phyloP scores from a whole-genome alignment of 2,329 filamentous ascomycete species.

The Fusarium circinatum region DNA sequence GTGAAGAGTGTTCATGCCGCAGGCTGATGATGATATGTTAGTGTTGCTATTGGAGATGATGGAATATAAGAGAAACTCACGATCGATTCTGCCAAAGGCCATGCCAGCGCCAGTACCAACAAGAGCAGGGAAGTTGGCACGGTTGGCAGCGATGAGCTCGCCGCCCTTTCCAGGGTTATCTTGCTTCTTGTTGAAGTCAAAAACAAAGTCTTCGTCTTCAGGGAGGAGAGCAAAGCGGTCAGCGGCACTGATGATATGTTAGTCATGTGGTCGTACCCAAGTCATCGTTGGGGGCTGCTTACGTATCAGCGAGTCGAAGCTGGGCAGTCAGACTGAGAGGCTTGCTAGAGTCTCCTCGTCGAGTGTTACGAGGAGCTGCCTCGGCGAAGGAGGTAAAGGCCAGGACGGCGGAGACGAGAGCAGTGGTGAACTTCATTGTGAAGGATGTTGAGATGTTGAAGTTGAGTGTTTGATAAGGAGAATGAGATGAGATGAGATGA shows the following conservation, averaged over 20 bases:
- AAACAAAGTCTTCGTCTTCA: slow-evolving; percentile 58
- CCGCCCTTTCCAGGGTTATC: slow-evolving; percentile 51
- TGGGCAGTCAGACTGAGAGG: slow-evolving; percentile 50
- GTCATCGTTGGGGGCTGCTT: slow-evolving; percentile 21
- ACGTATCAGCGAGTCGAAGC: slow-evolving; percentile 54
- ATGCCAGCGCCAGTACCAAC: slow-evolving; percentile 62
- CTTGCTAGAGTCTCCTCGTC: slow-evolving; percentile 11
- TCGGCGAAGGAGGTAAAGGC: slow-evolving; percentile 50
- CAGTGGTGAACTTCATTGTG: slow-evolving; percentile 46
- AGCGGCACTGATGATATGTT: slow-evolving; percentile 47
- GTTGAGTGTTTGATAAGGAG: background rate
- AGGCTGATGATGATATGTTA: slow-evolving; percentile 49
- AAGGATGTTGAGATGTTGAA: slow-evolving; percentile 41
- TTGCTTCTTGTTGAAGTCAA: slow-evolving; percentile 56
- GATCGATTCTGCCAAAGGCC: slow-evolving; percentile 61
- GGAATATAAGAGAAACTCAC: slow-evolving; percentile 31
- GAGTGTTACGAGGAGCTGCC: slow-evolving; percentile 39
- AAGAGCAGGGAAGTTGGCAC: slow-evolving; percentile 67
- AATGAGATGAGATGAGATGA: background rate
- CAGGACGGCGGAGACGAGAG: slow-evolving; percentile 52
- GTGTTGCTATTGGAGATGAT: background rate
- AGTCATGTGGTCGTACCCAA: slow-evolving; percentile 7
- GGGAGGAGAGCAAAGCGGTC: slow-evolving; percentile 57
- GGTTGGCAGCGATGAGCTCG: slow-evolving; percentile 62
- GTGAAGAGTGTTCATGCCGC: slow-evolving; percentile 68